These are phyloP conservation scores for Rhynchospora breviuscula DNA, from an alignment of 176 grass and related monocot species.

Conservation along the genomic window DNA sequence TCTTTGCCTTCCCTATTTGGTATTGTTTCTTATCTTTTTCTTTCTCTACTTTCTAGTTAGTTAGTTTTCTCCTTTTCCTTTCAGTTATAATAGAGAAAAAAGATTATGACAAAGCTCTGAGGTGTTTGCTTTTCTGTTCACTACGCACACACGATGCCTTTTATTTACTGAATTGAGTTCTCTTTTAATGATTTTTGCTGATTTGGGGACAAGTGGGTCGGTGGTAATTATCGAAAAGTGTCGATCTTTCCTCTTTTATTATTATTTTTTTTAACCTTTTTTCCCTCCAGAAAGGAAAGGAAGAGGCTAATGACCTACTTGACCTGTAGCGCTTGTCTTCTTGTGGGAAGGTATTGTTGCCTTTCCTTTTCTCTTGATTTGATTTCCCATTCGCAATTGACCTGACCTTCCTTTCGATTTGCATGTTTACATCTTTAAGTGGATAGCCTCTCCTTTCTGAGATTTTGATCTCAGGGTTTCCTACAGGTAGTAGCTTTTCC, in stretches of 20 bases:
- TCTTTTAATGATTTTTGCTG: background rate
- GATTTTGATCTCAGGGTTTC: background rate
- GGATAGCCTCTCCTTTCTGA: background rate
- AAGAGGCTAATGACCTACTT: background rate
- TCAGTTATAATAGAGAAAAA: background rate
- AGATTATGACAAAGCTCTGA: slow-evolving; percentile 12
- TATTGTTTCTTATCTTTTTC: slow-evolving; percentile 6
- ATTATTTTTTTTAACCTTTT: background rate
- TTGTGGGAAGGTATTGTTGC: slow-evolving; percentile 19
- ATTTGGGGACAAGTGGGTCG: slow-evolving; percentile 14
- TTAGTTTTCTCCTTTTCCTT: background rate
- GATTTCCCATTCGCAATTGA: background rate
- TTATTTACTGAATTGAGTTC: background rate
- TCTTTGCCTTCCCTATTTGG: slow-evolving; percentile 9
- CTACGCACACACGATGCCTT: background rate
- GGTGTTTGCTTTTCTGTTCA: slow-evolving; percentile 1
- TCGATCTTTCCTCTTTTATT: slow-evolving; percentile 26
- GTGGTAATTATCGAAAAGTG: slow-evolving; percentile 17
- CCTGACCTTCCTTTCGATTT: background rate
- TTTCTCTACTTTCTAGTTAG: slow-evolving; percentile 4
- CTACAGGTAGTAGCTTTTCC: background rate
- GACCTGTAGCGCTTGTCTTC: slow-evolving; percentile 13
- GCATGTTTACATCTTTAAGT: background rate
- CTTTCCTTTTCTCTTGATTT: background rate
- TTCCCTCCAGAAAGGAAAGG: background rate